Conservation (phyloP, 2,329 filamentous ascomycete genomes). For the Lachnellula suecica region DNA sequence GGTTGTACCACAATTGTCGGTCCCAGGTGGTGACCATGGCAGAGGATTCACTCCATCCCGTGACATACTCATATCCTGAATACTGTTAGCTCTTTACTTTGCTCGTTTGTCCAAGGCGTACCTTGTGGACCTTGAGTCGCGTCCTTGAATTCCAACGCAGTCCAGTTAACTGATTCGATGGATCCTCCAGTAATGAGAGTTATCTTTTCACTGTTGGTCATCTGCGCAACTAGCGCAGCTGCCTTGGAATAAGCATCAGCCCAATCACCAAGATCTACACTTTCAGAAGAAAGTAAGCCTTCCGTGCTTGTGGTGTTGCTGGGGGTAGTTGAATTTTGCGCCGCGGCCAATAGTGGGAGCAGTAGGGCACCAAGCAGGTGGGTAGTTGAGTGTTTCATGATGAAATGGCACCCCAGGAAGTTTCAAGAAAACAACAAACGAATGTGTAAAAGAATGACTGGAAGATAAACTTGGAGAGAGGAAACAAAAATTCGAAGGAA, state of each 20-base stretch:
- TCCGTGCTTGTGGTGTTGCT: too few relatives aligned
- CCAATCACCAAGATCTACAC: too few relatives aligned
- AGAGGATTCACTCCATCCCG: constrained; percentile 14
- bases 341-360: too few relatives aligned
- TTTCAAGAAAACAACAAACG: too few relatives aligned
- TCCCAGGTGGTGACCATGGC: constrained; percentile 16
- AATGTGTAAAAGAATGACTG: too few relatives aligned
- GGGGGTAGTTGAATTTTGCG: too few relatives aligned
- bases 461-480: too few relatives aligned
- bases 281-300: too few relatives aligned
- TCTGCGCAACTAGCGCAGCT: constrained; percentile 36
- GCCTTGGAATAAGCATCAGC: constrained; percentile 37
- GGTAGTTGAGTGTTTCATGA: too few relatives aligned
- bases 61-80: constrained; percentile 15
- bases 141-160: constrained; percentile 14
- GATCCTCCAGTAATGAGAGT: constrained; percentile 36
- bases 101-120: not conserved
- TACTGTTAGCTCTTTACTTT: not conserved
- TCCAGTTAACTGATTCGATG: constrained; percentile 17
- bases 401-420: too few relatives aligned
- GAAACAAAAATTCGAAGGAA: too few relatives aligned
- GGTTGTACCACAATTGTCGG: constrained; percentile 11
- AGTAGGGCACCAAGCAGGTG: too few relatives aligned
- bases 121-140: constrained; percentile 13
- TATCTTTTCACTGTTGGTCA: constrained; percentile 43